A percentile compares a stretch with the other conserved stretches of the same genome.
These are phyloP conservation scores for Cladosporium sp. DNA, from an alignment of 2,329 filamentous ascomycete species.

Conservation along the genomic window DNA sequence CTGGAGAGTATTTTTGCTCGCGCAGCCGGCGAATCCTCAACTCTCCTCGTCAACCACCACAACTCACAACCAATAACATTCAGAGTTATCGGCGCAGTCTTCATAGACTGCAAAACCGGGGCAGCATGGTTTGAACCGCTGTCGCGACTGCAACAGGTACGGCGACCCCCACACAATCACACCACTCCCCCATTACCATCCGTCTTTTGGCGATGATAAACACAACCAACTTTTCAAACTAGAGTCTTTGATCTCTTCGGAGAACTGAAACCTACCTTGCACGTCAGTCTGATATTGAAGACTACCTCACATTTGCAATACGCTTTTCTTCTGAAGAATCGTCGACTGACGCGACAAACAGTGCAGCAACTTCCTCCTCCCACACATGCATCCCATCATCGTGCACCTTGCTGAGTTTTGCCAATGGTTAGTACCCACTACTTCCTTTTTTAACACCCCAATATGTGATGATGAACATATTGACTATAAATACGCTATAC, in stretches of 20 bases:
- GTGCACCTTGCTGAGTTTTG: slow-evolving; percentile 1
- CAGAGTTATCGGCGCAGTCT: background rate
- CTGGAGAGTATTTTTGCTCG: background rate
- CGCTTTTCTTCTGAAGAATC: background rate
- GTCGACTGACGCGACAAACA: slow-evolving; percentile 5
- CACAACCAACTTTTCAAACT: slow-evolving; percentile 68
- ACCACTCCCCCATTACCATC: background rate
- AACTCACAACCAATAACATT: background rate
- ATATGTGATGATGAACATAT: slow-evolving; percentile 51
- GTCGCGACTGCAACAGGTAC: slow-evolving; percentile 10
- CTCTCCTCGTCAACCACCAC: background rate
- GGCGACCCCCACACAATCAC: background rate
- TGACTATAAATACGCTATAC: slow-evolving; percentile 70
- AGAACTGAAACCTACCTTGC: slow-evolving; percentile 73
- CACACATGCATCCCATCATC: background rate
- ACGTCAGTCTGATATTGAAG: slow-evolving; percentile 77
- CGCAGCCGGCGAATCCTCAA: background rate
- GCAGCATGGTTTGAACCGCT: slow-evolving; percentile 13
- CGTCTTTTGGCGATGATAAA: slow-evolving; percentile 60
- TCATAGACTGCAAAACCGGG: background rate
- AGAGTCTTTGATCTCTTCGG: slow-evolving; percentile 91
- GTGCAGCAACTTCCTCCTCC: background rate
- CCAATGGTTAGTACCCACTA: slow-evolving; percentile 3
- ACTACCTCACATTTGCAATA: background rate
- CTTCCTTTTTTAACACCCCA: background rate